Evolutionary conservation across 495 filamentous ascomycete genomes (phyloP).

Genomic region (Aspergillus kassunensis): DNA sequence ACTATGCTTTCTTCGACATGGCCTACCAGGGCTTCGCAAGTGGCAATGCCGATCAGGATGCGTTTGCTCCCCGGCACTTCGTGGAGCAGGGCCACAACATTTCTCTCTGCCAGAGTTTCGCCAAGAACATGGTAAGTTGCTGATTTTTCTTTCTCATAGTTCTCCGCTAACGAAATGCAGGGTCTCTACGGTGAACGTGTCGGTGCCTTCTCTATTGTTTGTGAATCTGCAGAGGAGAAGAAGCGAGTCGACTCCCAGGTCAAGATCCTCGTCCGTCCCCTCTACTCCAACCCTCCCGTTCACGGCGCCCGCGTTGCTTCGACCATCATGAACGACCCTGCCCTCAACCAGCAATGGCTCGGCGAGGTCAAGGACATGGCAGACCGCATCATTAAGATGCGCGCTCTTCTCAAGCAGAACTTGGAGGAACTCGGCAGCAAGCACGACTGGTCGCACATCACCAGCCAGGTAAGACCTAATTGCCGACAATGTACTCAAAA

Average conservation of each 20-base stretch:
- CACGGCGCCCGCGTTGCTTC: conserved; percentile 93
- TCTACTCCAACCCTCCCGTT: conserved; percentile 97
- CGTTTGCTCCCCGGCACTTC: conserved; percentile 89
- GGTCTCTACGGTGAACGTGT: conserved; percentile 98
- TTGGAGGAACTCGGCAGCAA: conserved; percentile 90
- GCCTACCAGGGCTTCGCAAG: conserved; percentile 98
- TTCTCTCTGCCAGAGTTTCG: conserved; percentile 88
- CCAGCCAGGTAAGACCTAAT: conserved; percentile 58
- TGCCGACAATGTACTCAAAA: background rate
- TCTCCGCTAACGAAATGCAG: conserved; percentile 28
- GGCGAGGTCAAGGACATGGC: conserved; percentile 98
- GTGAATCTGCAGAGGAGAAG: conserved; percentile 81
- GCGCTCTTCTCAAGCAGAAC: conserved; percentile 84
- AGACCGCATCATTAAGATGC: conserved; percentile 98
- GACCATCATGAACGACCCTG: conserved; percentile 84
- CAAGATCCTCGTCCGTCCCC: conserved; percentile 94
- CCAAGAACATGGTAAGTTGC: conserved; percentile 90
- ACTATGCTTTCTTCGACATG: conserved; percentile 99
- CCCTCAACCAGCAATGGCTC: conserved; percentile 90
- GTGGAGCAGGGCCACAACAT: conserved; percentile 88
- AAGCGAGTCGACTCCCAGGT: conserved; percentile 95
- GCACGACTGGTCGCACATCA: conserved; percentile 98
- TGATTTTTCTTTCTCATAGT: background rate
- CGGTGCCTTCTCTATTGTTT: conserved; percentile 91
- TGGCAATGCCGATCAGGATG: conserved; percentile 86